Conservation (phyloP, 1,139 yeast species). For the Candida sanyaensis region DNA sequence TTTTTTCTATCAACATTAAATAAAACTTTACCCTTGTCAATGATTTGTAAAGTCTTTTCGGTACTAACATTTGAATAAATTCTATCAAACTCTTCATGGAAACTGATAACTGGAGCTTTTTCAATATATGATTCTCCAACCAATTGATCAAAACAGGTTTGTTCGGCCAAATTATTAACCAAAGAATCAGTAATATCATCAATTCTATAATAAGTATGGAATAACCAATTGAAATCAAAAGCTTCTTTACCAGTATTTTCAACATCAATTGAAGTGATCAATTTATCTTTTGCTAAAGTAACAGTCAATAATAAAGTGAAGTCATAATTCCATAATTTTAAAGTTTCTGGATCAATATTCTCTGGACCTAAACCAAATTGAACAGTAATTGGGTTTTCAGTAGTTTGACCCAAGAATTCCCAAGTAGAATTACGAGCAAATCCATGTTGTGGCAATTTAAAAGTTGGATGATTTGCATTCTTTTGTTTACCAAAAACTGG, state of each 20-base stretch:
- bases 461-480: constrained; percentile 38
- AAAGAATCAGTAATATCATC: constrained; percentile 76
- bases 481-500: constrained; percentile 85
- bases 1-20: constrained; percentile 66
- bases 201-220: constrained; percentile 86
- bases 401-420: constrained; percentile 90
- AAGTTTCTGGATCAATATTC: constrained; percentile 67
- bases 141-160: constrained; percentile 73
- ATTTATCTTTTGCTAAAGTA: constrained; percentile 50
- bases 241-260: constrained; percentile 63
- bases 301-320: constrained; percentile 78
- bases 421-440: constrained; percentile 87
- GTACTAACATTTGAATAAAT: constrained; percentile 66
- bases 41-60: constrained; percentile 60
- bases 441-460: constrained; percentile 86
- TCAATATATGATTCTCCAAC: constrained; percentile 63
- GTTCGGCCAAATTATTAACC: constrained; percentile 76
- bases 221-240: constrained; percentile 90
- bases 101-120: constrained; percentile 70
- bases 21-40: constrained; percentile 67
- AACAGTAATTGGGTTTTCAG: constrained; percentile 57
- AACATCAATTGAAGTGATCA: constrained; percentile 73
- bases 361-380: constrained; percentile 93
- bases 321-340: constrained; percentile 54
- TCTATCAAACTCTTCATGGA: constrained; percentile 81